These are phyloP conservation scores for Excoecaria agallocha DNA, from an alignment of 345 rosid genomes.

Conservation along the genomic window DNA sequence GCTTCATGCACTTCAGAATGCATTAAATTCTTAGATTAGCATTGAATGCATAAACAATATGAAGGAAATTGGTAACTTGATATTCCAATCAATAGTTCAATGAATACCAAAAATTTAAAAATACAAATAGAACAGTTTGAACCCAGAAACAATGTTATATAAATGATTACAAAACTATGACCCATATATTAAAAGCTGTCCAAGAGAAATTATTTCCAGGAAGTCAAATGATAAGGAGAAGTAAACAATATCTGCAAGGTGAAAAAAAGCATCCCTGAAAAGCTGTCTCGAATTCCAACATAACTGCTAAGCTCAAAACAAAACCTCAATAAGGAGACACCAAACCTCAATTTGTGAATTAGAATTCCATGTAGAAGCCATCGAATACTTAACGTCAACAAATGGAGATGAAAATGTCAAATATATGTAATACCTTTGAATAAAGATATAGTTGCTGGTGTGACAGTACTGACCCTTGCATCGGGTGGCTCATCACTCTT, in stretches of 20 bases:
- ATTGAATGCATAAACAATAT: not conserved
- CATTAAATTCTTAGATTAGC: not conserved
- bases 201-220: not conserved
- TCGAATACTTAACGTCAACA: not conserved
- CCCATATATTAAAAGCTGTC: not conserved
- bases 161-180: not conserved
- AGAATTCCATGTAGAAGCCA: not conserved
- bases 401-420: not conserved
- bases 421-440: conserved; percentile 59
- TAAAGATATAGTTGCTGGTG: conserved; percentile 75
- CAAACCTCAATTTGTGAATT: not conserved
- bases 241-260: not conserved
- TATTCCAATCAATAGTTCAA: not conserved
- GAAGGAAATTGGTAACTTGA: not conserved
- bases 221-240: not conserved
- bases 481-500: conserved; percentile 75
- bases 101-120: not conserved
- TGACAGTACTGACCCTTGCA: conserved; percentile 90
- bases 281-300: not conserved
- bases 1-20: too few species aligned
- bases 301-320: not conserved
- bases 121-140: not conserved
- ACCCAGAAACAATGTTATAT: not conserved
- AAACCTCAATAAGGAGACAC: not conserved
- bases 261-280: not conserved